phyloP scores from a whole-genome alignment of 306 rosid species.

The Lablab purpureus region DNA sequence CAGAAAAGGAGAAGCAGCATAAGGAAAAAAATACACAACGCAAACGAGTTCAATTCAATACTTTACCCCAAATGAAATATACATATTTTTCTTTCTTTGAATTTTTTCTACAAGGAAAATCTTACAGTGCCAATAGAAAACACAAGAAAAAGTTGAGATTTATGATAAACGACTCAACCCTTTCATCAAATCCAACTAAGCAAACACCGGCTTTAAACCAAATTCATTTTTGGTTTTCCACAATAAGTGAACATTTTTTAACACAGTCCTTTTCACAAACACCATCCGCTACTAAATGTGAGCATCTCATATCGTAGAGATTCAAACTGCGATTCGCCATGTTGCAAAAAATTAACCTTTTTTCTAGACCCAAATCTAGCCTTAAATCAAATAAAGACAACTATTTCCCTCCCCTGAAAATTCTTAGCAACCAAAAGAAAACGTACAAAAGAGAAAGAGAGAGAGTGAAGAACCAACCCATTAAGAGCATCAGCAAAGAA shows the following conservation, averaged over 20 bases:
- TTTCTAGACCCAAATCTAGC: not conserved
- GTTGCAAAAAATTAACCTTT: not conserved
- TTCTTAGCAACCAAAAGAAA: not conserved
- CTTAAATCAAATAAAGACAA: conserved; percentile 1
- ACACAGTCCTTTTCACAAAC: not conserved
- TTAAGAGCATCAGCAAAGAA: conserved; percentile 30
- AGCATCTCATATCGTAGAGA: not conserved
- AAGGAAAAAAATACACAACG: not conserved
- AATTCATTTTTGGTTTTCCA: not conserved
- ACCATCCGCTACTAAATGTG: not conserved
- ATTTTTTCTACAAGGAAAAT: not conserved
- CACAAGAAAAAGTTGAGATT: conserved; percentile 23
- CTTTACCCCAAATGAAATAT: not conserved
- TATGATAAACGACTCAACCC: conserved; percentile 23
- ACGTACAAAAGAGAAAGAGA: not conserved
- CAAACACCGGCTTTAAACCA: not conserved
- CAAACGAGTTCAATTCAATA: conserved; percentile 32
- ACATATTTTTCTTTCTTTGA: conserved; percentile 5
- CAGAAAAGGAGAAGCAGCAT: not conserved
- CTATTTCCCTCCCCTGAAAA: not conserved
- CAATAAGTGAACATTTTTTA: too few relatives aligned
- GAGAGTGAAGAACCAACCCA: not conserved
- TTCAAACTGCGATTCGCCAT: not conserved
- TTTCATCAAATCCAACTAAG: not conserved
- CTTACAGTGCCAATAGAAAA: not conserved